A percentile compares a stretch with the other conserved stretches of the same genome.
Evolutionary conservation across 306 rosid species (phyloP).

Genomic region (Hippophae gyantsensis): DNA sequence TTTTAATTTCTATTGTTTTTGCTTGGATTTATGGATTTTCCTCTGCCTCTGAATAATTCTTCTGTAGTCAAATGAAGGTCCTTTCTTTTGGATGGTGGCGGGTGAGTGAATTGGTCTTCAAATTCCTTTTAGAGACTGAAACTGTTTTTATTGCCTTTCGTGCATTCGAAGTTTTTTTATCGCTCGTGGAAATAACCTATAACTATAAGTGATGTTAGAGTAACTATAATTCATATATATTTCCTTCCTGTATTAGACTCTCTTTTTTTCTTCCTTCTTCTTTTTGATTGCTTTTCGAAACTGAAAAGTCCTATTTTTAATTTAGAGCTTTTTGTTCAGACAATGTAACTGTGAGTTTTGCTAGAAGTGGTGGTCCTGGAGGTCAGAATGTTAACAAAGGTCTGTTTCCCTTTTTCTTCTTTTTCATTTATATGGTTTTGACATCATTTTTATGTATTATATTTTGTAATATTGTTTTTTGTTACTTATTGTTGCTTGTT

Average conservation of each 20-base stretch:
- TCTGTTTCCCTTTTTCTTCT: slow-evolving; percentile 15
- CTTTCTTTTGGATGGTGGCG: no score
- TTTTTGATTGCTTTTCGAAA: neutral
- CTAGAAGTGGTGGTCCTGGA: slow-evolving; percentile 97
- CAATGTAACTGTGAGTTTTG: slow-evolving; percentile 66
- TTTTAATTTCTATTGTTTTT: neutral
- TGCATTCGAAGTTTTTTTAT: no score
- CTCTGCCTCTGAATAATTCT: neutral
- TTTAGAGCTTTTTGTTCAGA: slow-evolving; percentile 31
- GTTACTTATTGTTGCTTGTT: slow-evolving; percentile 2
- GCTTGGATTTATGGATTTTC: neutral
- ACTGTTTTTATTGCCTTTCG: no score
- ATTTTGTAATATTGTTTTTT: slow-evolving; percentile 1
- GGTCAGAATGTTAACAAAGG: slow-evolving; percentile 97
- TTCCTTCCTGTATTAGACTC: neutral
- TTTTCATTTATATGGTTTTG: neutral
- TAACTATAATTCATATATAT: no score
- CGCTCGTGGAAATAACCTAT: no score
- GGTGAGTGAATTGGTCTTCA: no score
- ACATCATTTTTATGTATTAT: neutral
- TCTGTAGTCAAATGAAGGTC: neutral
- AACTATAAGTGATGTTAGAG: no score
- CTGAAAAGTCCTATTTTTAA: neutral
- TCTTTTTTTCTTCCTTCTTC: neutral
- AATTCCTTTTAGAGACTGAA: no score